Percentiles rank a stretch among this genome's conserved stretches.
Evolutionary conservation across 1,139 yeast species (phyloP).

Genomic region (Geotrichum restrictum): DNA sequence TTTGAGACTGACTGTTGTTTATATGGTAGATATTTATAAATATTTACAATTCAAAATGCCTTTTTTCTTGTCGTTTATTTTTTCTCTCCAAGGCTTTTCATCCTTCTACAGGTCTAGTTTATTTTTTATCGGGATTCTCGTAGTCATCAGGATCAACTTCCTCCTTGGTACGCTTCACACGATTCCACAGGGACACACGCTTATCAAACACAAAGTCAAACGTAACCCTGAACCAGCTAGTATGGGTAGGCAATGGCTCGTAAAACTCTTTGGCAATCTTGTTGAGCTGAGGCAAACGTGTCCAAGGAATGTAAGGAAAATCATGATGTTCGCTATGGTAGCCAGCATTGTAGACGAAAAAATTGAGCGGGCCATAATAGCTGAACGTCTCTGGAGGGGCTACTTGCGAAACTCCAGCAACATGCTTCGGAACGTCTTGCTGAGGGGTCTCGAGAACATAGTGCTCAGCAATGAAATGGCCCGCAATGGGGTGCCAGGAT

Average conservation of each 20-base stretch:
- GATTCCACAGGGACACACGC: constrained; percentile 67
- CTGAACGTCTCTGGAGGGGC: constrained; percentile 77
- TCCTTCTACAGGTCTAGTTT: constrained; percentile 21
- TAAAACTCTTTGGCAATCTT: constrained; percentile 75
- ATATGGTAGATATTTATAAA: background rate
- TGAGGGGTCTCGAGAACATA: constrained; percentile 52
- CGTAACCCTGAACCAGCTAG: constrained; percentile 75
- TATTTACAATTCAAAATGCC: background rate
- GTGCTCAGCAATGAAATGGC: constrained; percentile 93
- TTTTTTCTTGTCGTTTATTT: background rate
- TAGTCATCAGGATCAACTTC: constrained; percentile 23
- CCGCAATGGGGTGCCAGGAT: constrained; percentile 89
- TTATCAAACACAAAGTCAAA: constrained; percentile 67
- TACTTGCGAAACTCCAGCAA: constrained; percentile 16
- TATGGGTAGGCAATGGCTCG: constrained; percentile 71
- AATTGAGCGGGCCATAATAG: constrained; percentile 76
- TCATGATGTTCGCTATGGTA: constrained; percentile 94
- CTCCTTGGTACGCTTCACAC: constrained; percentile 58
- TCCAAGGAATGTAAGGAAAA: constrained; percentile 91
- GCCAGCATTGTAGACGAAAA: constrained; percentile 87
- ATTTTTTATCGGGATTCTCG: constrained; percentile 18
- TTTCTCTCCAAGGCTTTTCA: background rate
- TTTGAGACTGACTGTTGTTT: background rate
- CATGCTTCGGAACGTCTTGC: constrained; percentile 24
- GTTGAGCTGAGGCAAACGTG: constrained; percentile 63